Conservation (phyloP, 306 rosid genomes). For the Hippophae rhamnoides region DNA sequence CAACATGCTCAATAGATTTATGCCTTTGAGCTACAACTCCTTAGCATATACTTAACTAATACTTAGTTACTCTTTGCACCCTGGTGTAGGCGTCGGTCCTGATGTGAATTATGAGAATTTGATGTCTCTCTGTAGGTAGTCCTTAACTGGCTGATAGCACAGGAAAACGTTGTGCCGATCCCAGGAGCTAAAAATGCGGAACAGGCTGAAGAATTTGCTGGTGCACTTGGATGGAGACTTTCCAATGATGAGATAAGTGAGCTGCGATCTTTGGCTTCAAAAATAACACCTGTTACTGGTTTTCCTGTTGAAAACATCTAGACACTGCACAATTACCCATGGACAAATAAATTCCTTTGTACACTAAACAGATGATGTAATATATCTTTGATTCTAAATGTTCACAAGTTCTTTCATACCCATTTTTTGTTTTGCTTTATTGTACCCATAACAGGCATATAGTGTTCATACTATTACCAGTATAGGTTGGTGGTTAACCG, state of each 20-base stretch:
- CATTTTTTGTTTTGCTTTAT: too few relatives aligned
- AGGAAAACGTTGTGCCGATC: conserved; percentile 84
- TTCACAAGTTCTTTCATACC: too few relatives aligned
- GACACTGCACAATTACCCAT: neutral
- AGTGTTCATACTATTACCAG: too few relatives aligned
- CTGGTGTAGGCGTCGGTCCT: neutral
- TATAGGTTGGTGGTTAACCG: too few relatives aligned
- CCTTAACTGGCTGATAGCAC: conserved; percentile 74
- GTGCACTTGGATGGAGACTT: conserved; percentile 82
- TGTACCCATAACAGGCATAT: too few relatives aligned
- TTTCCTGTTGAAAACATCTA: conserved; percentile 82
- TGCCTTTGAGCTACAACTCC: too few relatives aligned
- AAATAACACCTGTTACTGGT: conserved; percentile 52
- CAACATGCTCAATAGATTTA: too few relatives aligned
- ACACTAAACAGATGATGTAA: neutral
- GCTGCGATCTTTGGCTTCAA: conserved; percentile 60
- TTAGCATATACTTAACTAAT: too few relatives aligned
- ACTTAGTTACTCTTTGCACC: too few relatives aligned
- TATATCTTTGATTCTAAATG: too few relatives aligned
- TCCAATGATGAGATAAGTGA: conserved; percentile 51
- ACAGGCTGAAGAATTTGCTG: conserved; percentile 73
- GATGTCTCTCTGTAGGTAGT: conserved; percentile 44
- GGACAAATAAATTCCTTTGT: neutral
- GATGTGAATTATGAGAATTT: neutral
- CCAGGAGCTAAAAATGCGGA: conserved; percentile 85